Evolutionary conservation across 371 early-diverging fungal genomes (phyloP), one percentile per base, ranked within the genome.

Genomic region (Rhizomucor miehei): DNA sequence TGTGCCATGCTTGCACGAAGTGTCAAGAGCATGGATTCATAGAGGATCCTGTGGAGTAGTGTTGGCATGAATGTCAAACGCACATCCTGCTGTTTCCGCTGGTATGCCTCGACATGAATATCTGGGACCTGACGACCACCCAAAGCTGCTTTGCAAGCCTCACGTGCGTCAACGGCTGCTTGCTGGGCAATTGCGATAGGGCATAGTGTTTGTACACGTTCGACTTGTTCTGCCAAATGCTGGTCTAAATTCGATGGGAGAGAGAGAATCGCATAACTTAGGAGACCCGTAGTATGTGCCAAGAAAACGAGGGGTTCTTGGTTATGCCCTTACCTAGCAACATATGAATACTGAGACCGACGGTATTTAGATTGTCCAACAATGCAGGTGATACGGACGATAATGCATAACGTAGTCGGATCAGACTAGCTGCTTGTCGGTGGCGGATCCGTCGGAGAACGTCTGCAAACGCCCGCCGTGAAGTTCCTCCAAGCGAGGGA

Each of bases 21-120:
- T 0, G 88, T 79, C 36, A 86, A 68, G 38, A 82, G 71, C 46
- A 80, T 69, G 12, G 86, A 74, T 62, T 88, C 87, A 54, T 80
- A 88, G 35, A 89, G 65, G 50, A 88, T 78, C 53, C 87, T 77
- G 62, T 88, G 82, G 29, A 90, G 67, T 44, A 85, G 66, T 43
- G 75, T 79, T 4, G 84, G 86, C 21, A 87, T 75, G 57, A 82
- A 85, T 5, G 77, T 79, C 20, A 87, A 73, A 5, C 81, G 69
- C 10, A 79, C 62, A 3, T 55, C 43, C 21, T 44, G 29, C n/a
- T 38, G 14, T 36, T 50, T 48, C 29, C 29, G 29, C 29, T 29
- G 29, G 1, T 24, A 9, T 10, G 21, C 34, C 19, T 60, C 56
- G 49, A 65, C 63, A 5, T 51, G 52, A 6, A 73, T 57, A 8